These are phyloP conservation scores for Erodium moschatum DNA, from an alignment of 441 rosid genomes.

Conservation along the genomic window DNA sequence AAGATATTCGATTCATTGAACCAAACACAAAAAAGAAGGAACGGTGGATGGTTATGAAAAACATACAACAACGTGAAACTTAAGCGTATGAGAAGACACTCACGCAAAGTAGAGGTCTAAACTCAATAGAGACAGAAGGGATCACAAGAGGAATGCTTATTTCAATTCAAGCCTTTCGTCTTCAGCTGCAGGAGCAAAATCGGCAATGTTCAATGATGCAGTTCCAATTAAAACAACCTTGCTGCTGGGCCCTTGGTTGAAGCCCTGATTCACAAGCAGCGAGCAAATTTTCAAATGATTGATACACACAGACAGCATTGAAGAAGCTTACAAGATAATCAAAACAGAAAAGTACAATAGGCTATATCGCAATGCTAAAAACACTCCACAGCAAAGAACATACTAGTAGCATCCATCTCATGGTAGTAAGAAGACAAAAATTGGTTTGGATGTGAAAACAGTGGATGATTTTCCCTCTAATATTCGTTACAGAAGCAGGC, in stretches of 20 bases:
- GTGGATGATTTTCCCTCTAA: too few species aligned
- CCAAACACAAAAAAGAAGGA: too few species aligned
- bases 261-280: constrained; percentile 29
- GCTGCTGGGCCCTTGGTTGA: constrained; percentile 33
- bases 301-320: background rate
- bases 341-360: too few species aligned
- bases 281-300: background rate
- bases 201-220: constrained; percentile 47
- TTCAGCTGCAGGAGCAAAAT: constrained; percentile 32
- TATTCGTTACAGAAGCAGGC: too few species aligned
- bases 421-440: too few species aligned
- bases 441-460: too few species aligned
- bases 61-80: background rate
- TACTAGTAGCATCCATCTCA: too few species aligned
- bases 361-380: too few species aligned
- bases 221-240: constrained; percentile 41
- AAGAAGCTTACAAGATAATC: too few species aligned
- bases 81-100: constrained; percentile 17
- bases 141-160: constrained; percentile 35
- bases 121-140: constrained; percentile 23
- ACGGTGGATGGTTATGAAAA: background rate
- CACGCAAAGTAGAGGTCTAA: constrained; percentile 38
- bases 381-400: too few species aligned
- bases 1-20: too few species aligned
- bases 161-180: constrained; percentile 43